Conservation (phyloP, 371 early-diverging fungal species). For the Choanephora cucurbitarum region DNA sequence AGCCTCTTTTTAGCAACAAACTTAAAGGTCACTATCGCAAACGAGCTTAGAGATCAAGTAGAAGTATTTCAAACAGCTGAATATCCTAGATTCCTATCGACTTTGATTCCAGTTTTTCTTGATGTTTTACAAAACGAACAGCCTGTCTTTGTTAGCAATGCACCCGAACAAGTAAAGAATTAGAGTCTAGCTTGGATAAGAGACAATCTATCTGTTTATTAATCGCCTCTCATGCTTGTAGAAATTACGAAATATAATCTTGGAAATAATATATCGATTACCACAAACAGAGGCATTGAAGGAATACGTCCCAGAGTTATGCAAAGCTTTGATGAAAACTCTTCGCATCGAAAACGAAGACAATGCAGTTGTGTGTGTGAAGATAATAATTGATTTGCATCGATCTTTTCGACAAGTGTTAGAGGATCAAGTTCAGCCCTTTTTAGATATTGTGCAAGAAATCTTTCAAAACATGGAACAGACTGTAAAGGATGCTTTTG, state of each 20-base stretch:
- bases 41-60: conserved; percentile 88
- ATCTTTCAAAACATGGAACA: conserved; percentile 91
- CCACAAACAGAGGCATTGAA: conserved; percentile 84
- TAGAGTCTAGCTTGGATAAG: too few species aligned
- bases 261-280: conserved; percentile 92
- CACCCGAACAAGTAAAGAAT: conserved; percentile 78
- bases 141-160: conserved; percentile 80
- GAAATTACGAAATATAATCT: conserved; percentile 89
- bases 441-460: conserved; percentile 89
- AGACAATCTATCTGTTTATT: neutral
- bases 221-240: conserved; percentile 31
- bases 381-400: conserved; percentile 94
- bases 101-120: conserved; percentile 83
- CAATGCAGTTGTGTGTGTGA: conserved; percentile 89
- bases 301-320: conserved; percentile 60
- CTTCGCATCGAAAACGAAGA: conserved; percentile 95
- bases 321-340: conserved; percentile 72
- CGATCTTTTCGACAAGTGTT: conserved; percentile 79
- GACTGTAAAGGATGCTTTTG: conserved; percentile 81
- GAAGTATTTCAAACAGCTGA: conserved; percentile 88
- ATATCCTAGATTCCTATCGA: conserved; percentile 75
- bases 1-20: conserved; percentile 36
- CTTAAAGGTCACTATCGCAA: conserved; percentile 83
- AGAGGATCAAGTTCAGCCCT: conserved; percentile 87
- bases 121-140: conserved; percentile 75